phyloP scores from a whole-genome alignment of 495 filamentous ascomycete species.

The Sordaria brevicollis region DNA sequence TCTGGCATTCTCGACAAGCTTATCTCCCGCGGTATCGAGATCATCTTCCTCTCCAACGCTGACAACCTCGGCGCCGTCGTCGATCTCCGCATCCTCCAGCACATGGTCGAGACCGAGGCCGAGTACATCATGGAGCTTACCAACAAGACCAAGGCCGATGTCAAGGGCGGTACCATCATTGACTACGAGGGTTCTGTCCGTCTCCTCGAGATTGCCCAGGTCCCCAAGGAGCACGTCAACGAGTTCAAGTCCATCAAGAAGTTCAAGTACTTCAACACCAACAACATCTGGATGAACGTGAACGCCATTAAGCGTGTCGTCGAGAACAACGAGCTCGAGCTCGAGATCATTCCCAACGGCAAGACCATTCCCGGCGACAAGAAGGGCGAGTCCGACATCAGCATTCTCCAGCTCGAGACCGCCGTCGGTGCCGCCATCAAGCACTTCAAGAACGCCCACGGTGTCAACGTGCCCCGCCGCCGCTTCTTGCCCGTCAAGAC shows the following conservation, averaged over 20 bases:
- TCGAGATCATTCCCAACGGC: slow-evolving; percentile 99
- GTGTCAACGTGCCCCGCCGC: slow-evolving; percentile 95
- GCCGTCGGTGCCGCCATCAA: slow-evolving; percentile 97
- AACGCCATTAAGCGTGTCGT: slow-evolving; percentile 97
- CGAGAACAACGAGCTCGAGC: slow-evolving; percentile 94
- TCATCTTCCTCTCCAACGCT: slow-evolving; percentile 97
- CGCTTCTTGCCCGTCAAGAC: slow-evolving; percentile 99
- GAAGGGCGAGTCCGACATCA: slow-evolving; percentile 97
- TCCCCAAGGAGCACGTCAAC: slow-evolving; percentile 99
- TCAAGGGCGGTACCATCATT: slow-evolving; percentile 99
- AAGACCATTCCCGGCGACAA: slow-evolving; percentile 98
- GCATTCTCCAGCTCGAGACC: slow-evolving; percentile 96
- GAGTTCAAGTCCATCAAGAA: slow-evolving; percentile 99
- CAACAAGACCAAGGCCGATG: slow-evolving; percentile 99
- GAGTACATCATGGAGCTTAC: slow-evolving; percentile 99
- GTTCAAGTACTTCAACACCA: slow-evolving; percentile 99
- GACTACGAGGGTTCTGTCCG: slow-evolving; percentile 95
- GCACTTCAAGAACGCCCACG: slow-evolving; percentile 96
- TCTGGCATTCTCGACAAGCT: slow-evolving; percentile 96
- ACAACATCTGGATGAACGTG: slow-evolving; percentile 99
- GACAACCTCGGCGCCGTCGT: slow-evolving; percentile 98
- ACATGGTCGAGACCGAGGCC: slow-evolving; percentile 91
- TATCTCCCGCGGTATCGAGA: slow-evolving; percentile 86
- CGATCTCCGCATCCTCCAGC: slow-evolving; percentile 92
- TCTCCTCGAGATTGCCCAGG: slow-evolving; percentile 96